A percentile compares a stretch with the other conserved stretches of the same genome.
Conservation (phyloP, 768 basidiomycete species). For the Mycena indigotica region DNA sequence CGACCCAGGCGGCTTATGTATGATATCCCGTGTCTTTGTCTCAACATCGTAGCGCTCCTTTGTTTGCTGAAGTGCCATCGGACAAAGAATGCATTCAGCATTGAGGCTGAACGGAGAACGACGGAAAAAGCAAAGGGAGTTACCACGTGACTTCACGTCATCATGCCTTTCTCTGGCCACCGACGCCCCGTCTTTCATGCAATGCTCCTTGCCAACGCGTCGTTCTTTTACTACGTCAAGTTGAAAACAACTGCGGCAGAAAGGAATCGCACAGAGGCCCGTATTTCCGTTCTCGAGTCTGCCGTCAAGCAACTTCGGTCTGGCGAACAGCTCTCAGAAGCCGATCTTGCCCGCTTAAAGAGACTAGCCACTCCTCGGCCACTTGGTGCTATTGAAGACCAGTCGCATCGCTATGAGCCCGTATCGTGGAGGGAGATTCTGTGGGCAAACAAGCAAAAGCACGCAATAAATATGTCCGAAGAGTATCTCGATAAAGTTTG, state of each 20-base stretch:
- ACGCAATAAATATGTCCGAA: conserved; percentile 18
- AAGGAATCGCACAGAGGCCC: conserved; percentile 55
- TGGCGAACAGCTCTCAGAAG: conserved; percentile 44
- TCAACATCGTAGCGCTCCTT: too few relatives aligned
- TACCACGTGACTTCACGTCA: neutral
- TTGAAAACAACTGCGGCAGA: conserved; percentile 54
- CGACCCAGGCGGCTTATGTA: too few relatives aligned
- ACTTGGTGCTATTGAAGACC: conserved; percentile 2
- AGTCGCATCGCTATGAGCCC: conserved; percentile 15
- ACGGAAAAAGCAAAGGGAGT: neutral
- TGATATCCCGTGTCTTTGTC: too few relatives aligned
- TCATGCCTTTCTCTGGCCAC: conserved; percentile 23
- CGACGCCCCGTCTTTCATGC: conserved; percentile 18
- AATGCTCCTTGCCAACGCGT: conserved; percentile 22
- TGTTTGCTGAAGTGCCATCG: too few relatives aligned
- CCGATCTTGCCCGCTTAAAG: conserved; percentile 57
- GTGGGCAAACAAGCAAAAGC: conserved; percentile 15
- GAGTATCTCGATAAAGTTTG: conserved; percentile 19
- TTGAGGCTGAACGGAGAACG: too few relatives aligned
- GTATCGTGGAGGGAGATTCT: conserved; percentile 18
- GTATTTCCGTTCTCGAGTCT: conserved; percentile 63
- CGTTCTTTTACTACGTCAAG: conserved; percentile 29
- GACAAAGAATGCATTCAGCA: too few relatives aligned
- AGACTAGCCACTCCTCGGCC: conserved; percentile 44
- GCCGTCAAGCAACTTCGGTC: conserved; percentile 55